Base-by-base conservation (phyloP, 257 asterid species). In the Salvia splendens region DNA sequence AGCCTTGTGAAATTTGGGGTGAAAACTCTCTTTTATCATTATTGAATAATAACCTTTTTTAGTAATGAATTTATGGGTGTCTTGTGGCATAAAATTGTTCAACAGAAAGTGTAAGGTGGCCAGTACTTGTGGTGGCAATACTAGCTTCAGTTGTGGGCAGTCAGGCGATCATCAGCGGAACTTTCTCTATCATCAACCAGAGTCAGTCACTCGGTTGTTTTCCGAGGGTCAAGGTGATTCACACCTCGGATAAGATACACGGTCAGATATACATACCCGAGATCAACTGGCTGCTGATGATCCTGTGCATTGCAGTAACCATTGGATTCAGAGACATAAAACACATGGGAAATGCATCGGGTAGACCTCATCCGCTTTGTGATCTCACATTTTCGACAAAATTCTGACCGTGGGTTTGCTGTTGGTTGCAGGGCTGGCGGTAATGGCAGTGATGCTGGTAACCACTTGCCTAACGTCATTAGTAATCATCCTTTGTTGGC, bases 261-360 rank as follows among this genome's bases (percentile, higher is more conserved):
- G 98, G 98, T 59, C 98, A 92, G 84, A 86, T 92, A 45, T 92
- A 89, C 85, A 92, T 92, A 74, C 98, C 98, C 0, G 98, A 92
- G 87, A 92, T 92, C 85, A 92, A 92, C 72, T 92, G 97, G 98
- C 78, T 80, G 71, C 91, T 92, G 67, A 92, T 92, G 98, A 74
- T 89, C 81, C 96, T 92, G 72, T 92, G 98, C 75, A 87, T 92
- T 67, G 98, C 96, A 2, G 98, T 92, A 40, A 89, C 98, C 57
- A 87, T 92, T 10, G 98, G 98, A 14, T 92, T 92, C 82, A 54
- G 97, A 77, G 97, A 92, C 78, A 83, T 86, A 4, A 92, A 89
- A 65, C 98, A 83, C 78, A 76, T 92, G 91, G 98, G 98, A 77
- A 92, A 92, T 75, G 98, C 96, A 45, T 89, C 97, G 3, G 98